Evolutionary conservation across 108 stramenopile species (phyloP), one percentile per base, ranked within the genome.

Genomic region (Conticribra weissflogii): DNA sequence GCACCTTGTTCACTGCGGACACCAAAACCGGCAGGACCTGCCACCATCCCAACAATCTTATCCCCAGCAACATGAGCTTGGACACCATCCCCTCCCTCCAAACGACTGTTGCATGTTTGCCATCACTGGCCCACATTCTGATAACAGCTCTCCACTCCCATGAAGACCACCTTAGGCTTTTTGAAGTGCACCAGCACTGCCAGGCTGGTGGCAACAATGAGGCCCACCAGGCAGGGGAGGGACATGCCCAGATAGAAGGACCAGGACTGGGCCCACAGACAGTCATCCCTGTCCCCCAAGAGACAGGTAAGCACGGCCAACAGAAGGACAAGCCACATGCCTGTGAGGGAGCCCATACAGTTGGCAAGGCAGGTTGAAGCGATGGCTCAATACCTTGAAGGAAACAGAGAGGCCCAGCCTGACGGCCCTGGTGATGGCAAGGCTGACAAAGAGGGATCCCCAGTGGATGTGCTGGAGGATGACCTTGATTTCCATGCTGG

Each of bases 21-120:
- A 92, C 74, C 19, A 99, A 95, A 2, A 95, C 96, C 0, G 94
- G 86, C 48, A 92, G 52, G 0, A 97, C 97, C 81, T 99, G 91
- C 54, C 81, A 78, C 17, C 79, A 59, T 1, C 98, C 98, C 25
- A 99, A 65, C 29, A 99, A 63, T 21, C 79, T 64, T 44, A 86
- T 86, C 14, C 97, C 97, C 17, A 89, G 27, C 8, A 66, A 63
- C 97, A 97, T 97, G n/a, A 99, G 87, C 23, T 89, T 83, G 16
- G 96, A 88, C 16, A 98, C 96, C 25, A 71, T 76, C 3, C 81
- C 66, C 4, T 85, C 70, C 25, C 78, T 17, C 41, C 30, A 28
- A 3, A 71, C 23, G 3, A 23, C 29, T n/a, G 16, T 51, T 1
- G 19, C 29, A 0, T 7, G 17, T 0, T 18, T 45, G 28, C 3